Percentiles rank a stretch among this genome's conserved stretches.
Conservation (phyloP, 805 yeast genomes). For the Wickerhamomyces queroliae region DNA sequence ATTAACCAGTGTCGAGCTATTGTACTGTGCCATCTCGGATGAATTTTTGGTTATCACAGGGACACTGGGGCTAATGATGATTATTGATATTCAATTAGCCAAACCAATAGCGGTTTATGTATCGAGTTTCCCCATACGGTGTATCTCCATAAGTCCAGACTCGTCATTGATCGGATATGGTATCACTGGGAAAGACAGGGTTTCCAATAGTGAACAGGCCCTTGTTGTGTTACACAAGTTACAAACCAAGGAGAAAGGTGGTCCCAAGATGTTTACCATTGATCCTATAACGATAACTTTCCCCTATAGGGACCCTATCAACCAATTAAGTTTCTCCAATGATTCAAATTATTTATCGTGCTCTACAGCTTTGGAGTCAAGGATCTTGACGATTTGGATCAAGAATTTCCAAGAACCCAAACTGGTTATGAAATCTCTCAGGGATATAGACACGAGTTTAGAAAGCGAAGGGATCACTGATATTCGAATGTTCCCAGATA, state of each 20-base stretch:
- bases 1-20: constrained; percentile 50
- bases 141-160: constrained; percentile 63
- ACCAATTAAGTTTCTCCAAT: constrained; percentile 64
- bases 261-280: constrained; percentile 1
- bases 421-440: constrained; percentile 59
- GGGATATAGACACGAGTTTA: constrained; percentile 56
- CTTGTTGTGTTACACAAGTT: constrained; percentile 55
- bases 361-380: constrained; percentile 60
- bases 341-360: constrained; percentile 69
- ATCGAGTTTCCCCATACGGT: constrained; percentile 71
- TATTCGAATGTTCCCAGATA: constrained; percentile 64
- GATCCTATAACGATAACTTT: constrained; percentile 69
- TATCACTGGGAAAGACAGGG: constrained; percentile 71
- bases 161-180: constrained; percentile 72
- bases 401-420: constrained; percentile 59
- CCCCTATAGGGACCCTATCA: constrained; percentile 84
- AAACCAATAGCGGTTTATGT: constrained; percentile 61
- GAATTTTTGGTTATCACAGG: constrained; percentile 58
- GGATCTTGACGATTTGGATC: constrained; percentile 72
- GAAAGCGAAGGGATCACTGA: constrained; percentile 91
- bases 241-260: constrained; percentile 2
- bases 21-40: constrained; percentile 54
- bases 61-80: constrained; percentile 63
- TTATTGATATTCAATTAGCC: constrained; percentile 57
- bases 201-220: constrained; percentile 68